Conservation (phyloP, 805 yeast genomes). For the Wickerhamomyces ciferrii region DNA sequence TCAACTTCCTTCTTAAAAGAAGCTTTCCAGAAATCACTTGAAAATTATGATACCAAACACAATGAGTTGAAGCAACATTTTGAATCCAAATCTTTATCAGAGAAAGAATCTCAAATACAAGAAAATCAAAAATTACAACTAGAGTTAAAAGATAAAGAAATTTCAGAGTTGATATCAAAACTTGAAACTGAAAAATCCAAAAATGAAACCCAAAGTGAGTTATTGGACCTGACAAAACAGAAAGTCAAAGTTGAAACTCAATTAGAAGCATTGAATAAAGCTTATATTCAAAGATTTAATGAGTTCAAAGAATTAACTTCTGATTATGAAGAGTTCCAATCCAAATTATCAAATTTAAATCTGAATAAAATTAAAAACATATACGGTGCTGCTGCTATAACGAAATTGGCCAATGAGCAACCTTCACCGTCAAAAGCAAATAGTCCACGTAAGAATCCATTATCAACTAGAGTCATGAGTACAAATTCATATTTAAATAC, state of each 20-base stretch:
- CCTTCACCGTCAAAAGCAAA: neutral
- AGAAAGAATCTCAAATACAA: neutral
- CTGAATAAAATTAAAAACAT: constrained; percentile 25
- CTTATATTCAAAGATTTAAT: constrained; percentile 17
- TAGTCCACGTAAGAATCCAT: constrained; percentile 3
- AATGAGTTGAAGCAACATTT: neutral
- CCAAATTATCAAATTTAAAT: constrained; percentile 18
- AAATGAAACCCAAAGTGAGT: neutral
- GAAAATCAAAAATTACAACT: constrained; percentile 4
- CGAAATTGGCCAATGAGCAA: constrained; percentile 3
- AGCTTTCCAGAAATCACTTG: neutral
- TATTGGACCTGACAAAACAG: constrained; percentile 11
- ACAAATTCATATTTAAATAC: constrained; percentile 21
- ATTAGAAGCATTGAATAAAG: constrained; percentile 18
- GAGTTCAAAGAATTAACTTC: constrained; percentile 23
- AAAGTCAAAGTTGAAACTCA: constrained; percentile 15
- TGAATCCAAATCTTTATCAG: constrained; percentile 1
- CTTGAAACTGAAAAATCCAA: constrained; percentile 6
- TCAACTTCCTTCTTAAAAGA: neutral
- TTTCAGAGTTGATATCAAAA: constrained; percentile 8
- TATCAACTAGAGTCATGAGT: constrained; percentile 17
- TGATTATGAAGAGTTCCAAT: constrained; percentile 21
- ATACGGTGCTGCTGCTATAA: constrained; percentile 10
- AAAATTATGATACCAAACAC: neutral
- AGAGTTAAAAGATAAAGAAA: constrained; percentile 13